Evolutionary conservation across 1,284 basidiomycete species (phyloP).

Genomic region (Marasmius sp.): DNA sequence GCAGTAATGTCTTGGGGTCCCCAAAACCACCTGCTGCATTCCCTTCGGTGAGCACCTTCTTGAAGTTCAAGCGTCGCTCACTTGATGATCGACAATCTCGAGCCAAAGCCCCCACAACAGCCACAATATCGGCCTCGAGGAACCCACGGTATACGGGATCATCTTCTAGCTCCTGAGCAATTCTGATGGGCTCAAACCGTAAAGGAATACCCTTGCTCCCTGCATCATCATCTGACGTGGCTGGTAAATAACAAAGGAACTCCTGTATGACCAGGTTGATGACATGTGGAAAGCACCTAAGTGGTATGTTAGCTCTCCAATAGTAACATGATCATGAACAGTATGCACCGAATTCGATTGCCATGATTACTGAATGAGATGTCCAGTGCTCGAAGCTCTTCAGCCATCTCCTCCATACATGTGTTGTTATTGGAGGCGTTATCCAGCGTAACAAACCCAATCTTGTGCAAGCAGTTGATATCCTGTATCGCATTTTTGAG

Average conservation of each 20-base stretch:
- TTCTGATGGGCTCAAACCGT: too few species aligned
- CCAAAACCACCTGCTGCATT: conserved; percentile 13
- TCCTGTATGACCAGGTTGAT: conserved; percentile 31
- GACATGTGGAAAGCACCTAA: conserved; percentile 32
- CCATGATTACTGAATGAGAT: neutral
- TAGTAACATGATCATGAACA: too few species aligned
- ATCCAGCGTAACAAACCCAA: conserved; percentile 21
- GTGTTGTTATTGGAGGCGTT: conserved; percentile 25
- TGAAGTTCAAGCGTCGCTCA: conserved; percentile 23
- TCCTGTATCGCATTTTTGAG: conserved; percentile 16
- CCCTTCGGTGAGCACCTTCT: conserved; percentile 17
- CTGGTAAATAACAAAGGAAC: conserved; percentile 17
- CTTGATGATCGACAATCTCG: conserved; percentile 22
- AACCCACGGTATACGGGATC: too few species aligned
- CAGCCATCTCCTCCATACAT: conserved; percentile 19
- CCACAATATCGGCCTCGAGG: conserved; percentile 24
- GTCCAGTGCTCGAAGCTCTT: conserved; percentile 1
- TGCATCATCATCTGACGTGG: neutral
- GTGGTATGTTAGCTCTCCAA: too few species aligned
- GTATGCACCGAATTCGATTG: conserved; percentile 17
- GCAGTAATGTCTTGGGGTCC: conserved; percentile 2
- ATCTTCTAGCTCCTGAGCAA: too few species aligned
- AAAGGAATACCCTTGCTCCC: conserved; percentile 17
- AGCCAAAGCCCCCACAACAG: conserved; percentile 18
- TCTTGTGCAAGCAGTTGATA: conserved; percentile 12